Base-by-base conservation (phyloP, 2,329 filamentous ascomycete genomes). In the Fusarium oxysporum region DNA sequence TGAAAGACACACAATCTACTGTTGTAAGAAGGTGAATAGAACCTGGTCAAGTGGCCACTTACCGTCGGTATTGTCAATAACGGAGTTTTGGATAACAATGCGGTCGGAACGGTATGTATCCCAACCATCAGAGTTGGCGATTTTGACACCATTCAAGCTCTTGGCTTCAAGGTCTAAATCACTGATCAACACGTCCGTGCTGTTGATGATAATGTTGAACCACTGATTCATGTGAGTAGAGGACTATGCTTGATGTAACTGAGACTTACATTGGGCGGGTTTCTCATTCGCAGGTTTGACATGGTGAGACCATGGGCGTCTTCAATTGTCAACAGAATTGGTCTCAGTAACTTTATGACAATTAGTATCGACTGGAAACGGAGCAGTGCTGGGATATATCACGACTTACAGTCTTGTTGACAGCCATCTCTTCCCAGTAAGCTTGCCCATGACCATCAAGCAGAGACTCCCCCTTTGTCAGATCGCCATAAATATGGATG, bases 1-100 rank as follows among this genome's bases (percentile, higher is more conserved):
- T 93, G 86, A 93, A 93, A 1, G 90, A 91, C 17, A 93, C 90
- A 68, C 92, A 93, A 78, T 94, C 88, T 78, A 1, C 10, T 16
- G 1, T 7, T 14, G 19, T 67, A 1, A 72, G 45, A 17, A 12
- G 43, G 30, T 17, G 3, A 1, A 4, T 0, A 13, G 19, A 3
- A 33, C 2, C 12, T 21, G 5, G 2, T 12, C 8, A 11, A 10
- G 3, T 6, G 4, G 7, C 6, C 4, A 6, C 44, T 6, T 67
- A 78, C 76, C 76, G 33, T 78, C 76, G 0, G 76, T 78, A 30
- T 78, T 78, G 43, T 78, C 58, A 47, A 78, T 78, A 88, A 85
- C 71, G 91, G 89, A 92, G 78, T 93, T 89, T 76, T 93, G 91
- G 40, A 93, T 92, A 1, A 91, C 87, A 40, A 93, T 85, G 55